Evolutionary conservation across 768 basidiomycete genomes (phyloP).

Genomic region (Amanita inopinata): DNA sequence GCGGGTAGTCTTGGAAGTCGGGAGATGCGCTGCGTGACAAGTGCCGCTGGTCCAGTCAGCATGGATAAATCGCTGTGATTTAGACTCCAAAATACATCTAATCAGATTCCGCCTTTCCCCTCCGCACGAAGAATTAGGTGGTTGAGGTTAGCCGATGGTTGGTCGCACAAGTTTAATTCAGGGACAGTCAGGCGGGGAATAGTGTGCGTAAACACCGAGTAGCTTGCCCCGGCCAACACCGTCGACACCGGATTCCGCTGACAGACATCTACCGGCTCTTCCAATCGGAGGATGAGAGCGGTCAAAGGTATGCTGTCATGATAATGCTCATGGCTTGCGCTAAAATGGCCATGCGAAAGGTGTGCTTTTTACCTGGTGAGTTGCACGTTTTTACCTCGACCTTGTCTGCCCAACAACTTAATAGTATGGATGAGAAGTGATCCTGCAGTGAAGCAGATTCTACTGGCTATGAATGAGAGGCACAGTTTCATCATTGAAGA

Average conservation of each 20-base stretch:
- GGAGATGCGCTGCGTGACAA: no score
- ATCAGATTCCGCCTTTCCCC: no score
- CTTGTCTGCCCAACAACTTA: background rate
- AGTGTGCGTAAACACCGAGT: no score
- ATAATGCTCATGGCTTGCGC: background rate
- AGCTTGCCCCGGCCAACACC: no score
- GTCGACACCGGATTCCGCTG: background rate
- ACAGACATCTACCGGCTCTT: background rate
- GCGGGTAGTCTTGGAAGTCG: no score
- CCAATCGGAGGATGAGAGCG: constrained; percentile 39
- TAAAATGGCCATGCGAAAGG: background rate
- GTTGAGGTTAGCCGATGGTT: no score
- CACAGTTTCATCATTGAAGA: constrained; percentile 80
- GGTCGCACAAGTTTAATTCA: no score
- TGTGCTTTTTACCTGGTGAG: constrained; percentile 53
- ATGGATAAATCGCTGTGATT: no score
- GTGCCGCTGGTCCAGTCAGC: background rate
- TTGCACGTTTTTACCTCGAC: background rate
- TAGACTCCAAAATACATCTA: no score
- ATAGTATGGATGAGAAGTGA: constrained; percentile 46
- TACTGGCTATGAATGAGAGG: constrained; percentile 74
- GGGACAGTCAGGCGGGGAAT: no score
- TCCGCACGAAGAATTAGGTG: no score
- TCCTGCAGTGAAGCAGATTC: constrained; percentile 82
- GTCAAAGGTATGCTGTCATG: constrained; percentile 41